Evolutionary conservation across 805 yeast genomes (phyloP).

Genomic region (Suhomyces tanzawaensis): DNA sequence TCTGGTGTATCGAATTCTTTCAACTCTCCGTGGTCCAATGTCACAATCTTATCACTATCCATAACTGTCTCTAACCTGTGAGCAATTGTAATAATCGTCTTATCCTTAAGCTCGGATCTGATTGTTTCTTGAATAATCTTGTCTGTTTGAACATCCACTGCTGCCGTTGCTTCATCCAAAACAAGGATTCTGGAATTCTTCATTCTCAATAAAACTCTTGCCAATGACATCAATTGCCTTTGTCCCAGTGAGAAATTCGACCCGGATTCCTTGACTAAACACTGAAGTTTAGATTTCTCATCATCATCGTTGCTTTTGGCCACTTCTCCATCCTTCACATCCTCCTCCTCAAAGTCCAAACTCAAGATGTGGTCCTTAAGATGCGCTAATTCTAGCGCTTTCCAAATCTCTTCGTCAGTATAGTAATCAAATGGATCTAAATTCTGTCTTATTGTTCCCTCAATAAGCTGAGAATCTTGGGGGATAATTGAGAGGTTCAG

Average conservation of each 20-base stretch:
- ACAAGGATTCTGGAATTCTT: constrained; percentile 23
- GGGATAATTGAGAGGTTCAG: constrained; percentile 25
- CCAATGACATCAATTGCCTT: constrained; percentile 80
- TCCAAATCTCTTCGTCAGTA: constrained; percentile 22
- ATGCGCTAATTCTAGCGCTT: constrained; percentile 20
- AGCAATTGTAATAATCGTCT: constrained; percentile 87
- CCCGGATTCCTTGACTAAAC: constrained; percentile 63
- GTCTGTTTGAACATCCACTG: constrained; percentile 88
- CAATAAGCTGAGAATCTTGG: constrained; percentile 26
- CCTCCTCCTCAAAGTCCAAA: constrained; percentile 8
- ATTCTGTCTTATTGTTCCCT: constrained; percentile 24
- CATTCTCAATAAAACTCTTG: constrained; percentile 66
- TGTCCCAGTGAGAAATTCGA: constrained; percentile 85
- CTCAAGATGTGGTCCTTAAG: constrained; percentile 16
- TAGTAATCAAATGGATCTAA: constrained; percentile 25
- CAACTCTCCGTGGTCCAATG: constrained; percentile 69
- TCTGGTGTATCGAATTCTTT: constrained; percentile 75
- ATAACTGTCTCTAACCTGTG: constrained; percentile 84
- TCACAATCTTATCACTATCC: constrained; percentile 78
- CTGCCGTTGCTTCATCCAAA: constrained; percentile 49
- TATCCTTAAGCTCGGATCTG: constrained; percentile 63
- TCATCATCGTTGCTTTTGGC: neutral
- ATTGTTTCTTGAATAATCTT: constrained; percentile 78
- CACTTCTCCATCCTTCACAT: neutral
- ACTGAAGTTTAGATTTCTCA: constrained; percentile 20